A percentile compares a stretch with the other conserved stretches of the same genome.
Evolutionary conservation across 257 asterid species (phyloP).

Genomic region (Solanum appendiculatum): DNA sequence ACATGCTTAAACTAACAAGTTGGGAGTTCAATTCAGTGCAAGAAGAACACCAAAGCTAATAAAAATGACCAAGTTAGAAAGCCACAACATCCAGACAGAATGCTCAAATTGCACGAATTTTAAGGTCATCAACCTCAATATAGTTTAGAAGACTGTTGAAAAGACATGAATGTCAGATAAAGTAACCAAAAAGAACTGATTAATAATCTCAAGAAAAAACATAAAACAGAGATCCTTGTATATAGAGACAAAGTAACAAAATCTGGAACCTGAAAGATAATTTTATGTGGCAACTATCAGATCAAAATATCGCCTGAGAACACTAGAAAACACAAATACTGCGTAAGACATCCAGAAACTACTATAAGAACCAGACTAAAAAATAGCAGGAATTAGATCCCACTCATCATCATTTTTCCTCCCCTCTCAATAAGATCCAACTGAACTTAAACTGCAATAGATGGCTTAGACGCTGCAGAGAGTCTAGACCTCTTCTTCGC

Average conservation of each 20-base stretch:
- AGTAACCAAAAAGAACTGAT: neutral
- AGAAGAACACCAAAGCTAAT: too few species aligned
- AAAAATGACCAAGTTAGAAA: too few species aligned
- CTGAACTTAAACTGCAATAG: neutral
- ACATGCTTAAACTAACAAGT: neutral
- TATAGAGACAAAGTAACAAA: neutral
- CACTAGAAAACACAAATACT: neutral
- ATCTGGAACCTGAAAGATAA: neutral
- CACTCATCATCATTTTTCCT: neutral
- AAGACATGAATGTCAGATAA: neutral
- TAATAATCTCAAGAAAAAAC: neutral
- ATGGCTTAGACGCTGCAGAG: slow-evolving; percentile 1
- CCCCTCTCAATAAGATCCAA: neutral
- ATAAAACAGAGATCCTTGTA: neutral
- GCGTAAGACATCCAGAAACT: neutral
- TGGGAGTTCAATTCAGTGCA: neutral
- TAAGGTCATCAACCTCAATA: neutral
- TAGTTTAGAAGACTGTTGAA: neutral
- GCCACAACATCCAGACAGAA: too few species aligned
- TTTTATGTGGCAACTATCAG: neutral
- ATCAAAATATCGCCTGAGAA: neutral
- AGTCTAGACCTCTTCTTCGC: slow-evolving; percentile 3
- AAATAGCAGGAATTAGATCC: neutral
- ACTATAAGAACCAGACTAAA: neutral
- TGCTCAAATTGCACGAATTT: too few species aligned